These are phyloP conservation scores for Mycena amicta DNA, from an alignment of 768 basidiomycete genomes.

Conservation along the genomic window DNA sequence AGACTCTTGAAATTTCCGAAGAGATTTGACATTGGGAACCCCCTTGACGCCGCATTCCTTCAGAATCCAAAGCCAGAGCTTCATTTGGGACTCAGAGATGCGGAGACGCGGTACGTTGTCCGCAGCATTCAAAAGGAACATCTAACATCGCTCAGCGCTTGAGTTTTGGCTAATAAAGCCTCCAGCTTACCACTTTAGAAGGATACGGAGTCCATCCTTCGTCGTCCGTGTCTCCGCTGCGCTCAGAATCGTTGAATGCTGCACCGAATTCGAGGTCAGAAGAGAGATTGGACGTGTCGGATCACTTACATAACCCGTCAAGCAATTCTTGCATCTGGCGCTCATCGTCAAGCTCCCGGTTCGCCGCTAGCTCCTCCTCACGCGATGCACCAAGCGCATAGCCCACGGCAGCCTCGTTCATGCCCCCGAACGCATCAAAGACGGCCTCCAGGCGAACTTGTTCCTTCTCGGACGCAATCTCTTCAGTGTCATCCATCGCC, in stretches of 20 bases:
- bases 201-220: neutral
- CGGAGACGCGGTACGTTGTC: slow-evolving; percentile 26
- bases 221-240: neutral
- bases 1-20: slow-evolving; percentile 12
- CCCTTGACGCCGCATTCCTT: slow-evolving; percentile 20
- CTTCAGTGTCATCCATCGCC: no score
- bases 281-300: neutral
- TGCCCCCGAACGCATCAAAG: neutral
- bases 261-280: neutral
- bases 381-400: neutral
- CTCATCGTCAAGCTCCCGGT: no score
- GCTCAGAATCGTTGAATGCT: neutral
- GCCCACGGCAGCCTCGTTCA: neutral
- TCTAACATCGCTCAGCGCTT: slow-evolving; percentile 2
- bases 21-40: slow-evolving; percentile 21
- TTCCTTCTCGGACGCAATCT: no score
- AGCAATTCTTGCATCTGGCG: neutral
- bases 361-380: neutral
- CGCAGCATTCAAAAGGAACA: slow-evolving; percentile 25
- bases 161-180: neutral
- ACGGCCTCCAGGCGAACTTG: no score
- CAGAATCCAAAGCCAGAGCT: slow-evolving; percentile 23
- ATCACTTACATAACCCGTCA: neutral
- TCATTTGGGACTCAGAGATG: slow-evolving; percentile 20
- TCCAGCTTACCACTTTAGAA: neutral